Percentiles rank a stretch among this genome's conserved stretches.
Conservation (phyloP, 2,329 filamentous ascomycete genomes). For the Colletotrichum echinochloae region DNA sequence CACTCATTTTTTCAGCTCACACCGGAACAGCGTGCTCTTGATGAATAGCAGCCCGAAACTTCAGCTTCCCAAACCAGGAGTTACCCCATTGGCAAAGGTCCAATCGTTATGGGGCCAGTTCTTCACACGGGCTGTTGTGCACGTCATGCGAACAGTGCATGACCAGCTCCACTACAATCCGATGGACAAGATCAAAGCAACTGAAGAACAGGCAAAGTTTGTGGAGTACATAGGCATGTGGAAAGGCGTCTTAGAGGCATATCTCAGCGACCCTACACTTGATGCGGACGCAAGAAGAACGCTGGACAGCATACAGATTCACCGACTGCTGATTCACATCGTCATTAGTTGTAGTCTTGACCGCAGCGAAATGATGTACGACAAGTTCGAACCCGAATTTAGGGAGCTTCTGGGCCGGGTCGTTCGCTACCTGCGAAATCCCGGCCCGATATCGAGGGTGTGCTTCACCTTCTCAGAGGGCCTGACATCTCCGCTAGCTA, state of each 20-base stretch:
- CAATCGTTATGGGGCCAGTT: slow-evolving; percentile 38
- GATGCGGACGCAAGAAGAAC: slow-evolving; percentile 11
- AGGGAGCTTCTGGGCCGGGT: slow-evolving; percentile 28
- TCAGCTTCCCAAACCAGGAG: slow-evolving; percentile 18
- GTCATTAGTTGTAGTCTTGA: slow-evolving; percentile 38
- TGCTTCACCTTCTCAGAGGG: slow-evolving; percentile 37
- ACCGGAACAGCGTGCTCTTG: slow-evolving; percentile 11
- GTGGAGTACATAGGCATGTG: slow-evolving; percentile 27
- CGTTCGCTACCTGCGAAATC: slow-evolving; percentile 35
- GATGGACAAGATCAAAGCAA: neutral
- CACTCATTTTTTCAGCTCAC: slow-evolving; percentile 37
- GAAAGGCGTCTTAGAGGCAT: slow-evolving; percentile 12
- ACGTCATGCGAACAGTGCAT: slow-evolving; percentile 33
- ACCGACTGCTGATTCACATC: slow-evolving; percentile 31
- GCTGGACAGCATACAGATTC: slow-evolving; percentile 37
- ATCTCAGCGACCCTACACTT: neutral
- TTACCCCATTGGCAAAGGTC: slow-evolving; percentile 9
- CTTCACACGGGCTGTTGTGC: slow-evolving; percentile 38
- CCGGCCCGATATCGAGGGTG: slow-evolving; percentile 8
- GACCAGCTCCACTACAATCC: slow-evolving; percentile 19
- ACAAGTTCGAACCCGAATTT: slow-evolving; percentile 40
- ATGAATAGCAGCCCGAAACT: slow-evolving; percentile 20
- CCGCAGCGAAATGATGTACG: slow-evolving; percentile 39
- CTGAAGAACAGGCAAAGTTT: neutral
- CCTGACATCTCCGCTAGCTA: slow-evolving; percentile 36